A percentile compares a stretch with the other conserved stretches of the same genome.
Evolutionary conservation across 306 rosid species (phyloP).

Genomic region (Medicago arabica): DNA sequence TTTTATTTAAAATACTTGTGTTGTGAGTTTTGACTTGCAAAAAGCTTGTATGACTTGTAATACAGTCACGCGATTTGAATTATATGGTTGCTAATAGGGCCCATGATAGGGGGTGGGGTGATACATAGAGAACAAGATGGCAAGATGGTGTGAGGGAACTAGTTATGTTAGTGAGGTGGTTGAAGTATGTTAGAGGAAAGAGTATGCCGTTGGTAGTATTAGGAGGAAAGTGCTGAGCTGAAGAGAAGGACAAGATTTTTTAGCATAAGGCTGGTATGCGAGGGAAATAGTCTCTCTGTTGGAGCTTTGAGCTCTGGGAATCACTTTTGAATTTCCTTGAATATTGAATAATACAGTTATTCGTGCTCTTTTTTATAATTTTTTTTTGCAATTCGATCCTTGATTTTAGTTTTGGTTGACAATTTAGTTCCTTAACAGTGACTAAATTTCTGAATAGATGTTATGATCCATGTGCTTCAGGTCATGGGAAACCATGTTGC

Average conservation of each 20-base stretch:
- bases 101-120: not conserved
- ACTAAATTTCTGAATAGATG: constrained; percentile 14
- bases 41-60: constrained; percentile 32
- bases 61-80: constrained; percentile 1
- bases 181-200: constrained; percentile 8
- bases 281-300: not conserved
- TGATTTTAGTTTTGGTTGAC: constrained; percentile 9
- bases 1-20: constrained; percentile 27
- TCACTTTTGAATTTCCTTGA: constrained; percentile 6
- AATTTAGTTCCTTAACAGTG: not conserved
- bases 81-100: not conserved
- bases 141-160: not conserved
- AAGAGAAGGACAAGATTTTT: not conserved
- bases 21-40: constrained; percentile 10
- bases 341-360: constrained; percentile 3
- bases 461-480: constrained; percentile 49
- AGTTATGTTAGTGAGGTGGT: not conserved
- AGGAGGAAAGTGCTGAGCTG: not conserved
- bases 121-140: not conserved
- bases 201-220: not conserved
- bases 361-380: not conserved
- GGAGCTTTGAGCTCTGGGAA: constrained; percentile 4
- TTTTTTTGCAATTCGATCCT: not conserved
- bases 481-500: constrained; percentile 98
- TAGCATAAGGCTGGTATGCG: not conserved